Base-by-base conservation (phyloP, 495 filamentous ascomycete genomes). In the Penicillium flavigenum region DNA sequence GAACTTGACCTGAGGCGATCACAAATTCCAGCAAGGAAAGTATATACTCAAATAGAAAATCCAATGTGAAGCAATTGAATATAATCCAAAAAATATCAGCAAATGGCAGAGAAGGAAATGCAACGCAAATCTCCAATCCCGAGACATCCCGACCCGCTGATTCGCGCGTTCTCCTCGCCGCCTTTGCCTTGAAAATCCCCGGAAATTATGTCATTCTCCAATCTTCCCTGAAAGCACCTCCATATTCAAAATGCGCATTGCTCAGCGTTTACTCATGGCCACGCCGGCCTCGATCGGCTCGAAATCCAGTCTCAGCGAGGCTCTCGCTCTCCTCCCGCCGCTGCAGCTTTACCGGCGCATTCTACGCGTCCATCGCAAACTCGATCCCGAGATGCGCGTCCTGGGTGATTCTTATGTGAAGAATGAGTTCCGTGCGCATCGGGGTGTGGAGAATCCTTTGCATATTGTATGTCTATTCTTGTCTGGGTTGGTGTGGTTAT, bases 391-490 rank as follows among this genome's bases (percentile, higher is more conserved):
- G 46, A 86, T 89, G 85, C 83, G 94, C 22, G 43, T 96, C 4
- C 72, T 98, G 8, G 94, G 94, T 0, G 94, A 98, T 66, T 81
- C 87, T 60, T 98, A 96, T 74, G 77, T 98, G 65, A 96, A 92
- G 76, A 82, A 81, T 38, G 95, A 98, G 76, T 98, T 96, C 61
- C 80, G 91, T 47, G 85, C 85, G 6, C 94, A 98, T 68, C 75
- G 79, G 49, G 79, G 81, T 53, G 82, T 93, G 31, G 94, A 97
- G 55, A 98, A 98, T 65, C 95, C 95, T 1, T 81, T 89, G 41
- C 92, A 97, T 67, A 85, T 98, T 72, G 91, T 96, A 81, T 42
- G 83, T 71, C 27, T 34, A 5, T 16, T 29, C 26, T 26, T 20
- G 4, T 27, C 41, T 16, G 43, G 1, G 34, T 19, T 46, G 16